phyloP scores from a whole-genome alignment of 176 grass and related monocot species.

The Ananas comosus region DNA sequence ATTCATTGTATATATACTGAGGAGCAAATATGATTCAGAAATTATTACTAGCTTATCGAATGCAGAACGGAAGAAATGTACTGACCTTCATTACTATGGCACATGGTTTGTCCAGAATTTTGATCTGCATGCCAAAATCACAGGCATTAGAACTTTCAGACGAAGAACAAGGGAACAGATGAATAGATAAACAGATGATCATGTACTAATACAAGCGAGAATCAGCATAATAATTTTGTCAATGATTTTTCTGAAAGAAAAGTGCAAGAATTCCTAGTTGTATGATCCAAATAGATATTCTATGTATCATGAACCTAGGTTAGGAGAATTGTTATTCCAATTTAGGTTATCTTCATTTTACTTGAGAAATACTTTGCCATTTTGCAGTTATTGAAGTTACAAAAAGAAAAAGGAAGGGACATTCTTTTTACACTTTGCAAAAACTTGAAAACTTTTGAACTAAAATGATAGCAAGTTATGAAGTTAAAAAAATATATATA shows the following conservation, averaged over 20 bases:
- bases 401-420: too few species aligned
- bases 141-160: background rate
- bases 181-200: background rate
- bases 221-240: background rate
- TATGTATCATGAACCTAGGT: too few species aligned
- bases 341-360: too few species aligned
- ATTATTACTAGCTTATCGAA: background rate
- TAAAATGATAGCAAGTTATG: too few species aligned
- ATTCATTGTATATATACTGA: background rate
- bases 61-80: background rate
- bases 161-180: background rate
- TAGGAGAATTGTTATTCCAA: too few species aligned
- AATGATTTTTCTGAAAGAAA: background rate
- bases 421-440: too few species aligned
- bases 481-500: too few species aligned
- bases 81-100: constrained; percentile 60
- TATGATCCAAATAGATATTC: too few species aligned
- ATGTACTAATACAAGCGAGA: background rate
- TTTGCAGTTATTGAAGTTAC: too few species aligned
- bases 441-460: too few species aligned
- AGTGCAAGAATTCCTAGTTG: background rate
- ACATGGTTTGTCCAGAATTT: constrained; percentile 47
- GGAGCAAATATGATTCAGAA: background rate
- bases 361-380: too few species aligned
- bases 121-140: constrained; percentile 34